Evolutionary conservation across 176 grass and related monocot species (phyloP).

Genomic region (Juncus effusus): DNA sequence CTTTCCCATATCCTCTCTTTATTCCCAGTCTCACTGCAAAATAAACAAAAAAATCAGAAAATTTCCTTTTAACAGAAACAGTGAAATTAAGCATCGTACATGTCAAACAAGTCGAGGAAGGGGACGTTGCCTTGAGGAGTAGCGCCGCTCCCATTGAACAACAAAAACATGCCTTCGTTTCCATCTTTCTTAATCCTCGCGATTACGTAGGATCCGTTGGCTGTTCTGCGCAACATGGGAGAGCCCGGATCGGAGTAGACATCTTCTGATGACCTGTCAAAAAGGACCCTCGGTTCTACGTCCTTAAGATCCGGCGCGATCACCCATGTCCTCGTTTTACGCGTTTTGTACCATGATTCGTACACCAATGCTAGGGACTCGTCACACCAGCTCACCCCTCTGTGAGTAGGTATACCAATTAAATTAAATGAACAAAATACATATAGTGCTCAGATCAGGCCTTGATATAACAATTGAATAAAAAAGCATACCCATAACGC

Average conservation of each 20-base stretch:
- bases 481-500: conserved; percentile 77
- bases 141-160: conserved; percentile 89
- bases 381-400: conserved; percentile 90
- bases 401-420: conserved; percentile 31
- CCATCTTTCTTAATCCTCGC: conserved; percentile 82
- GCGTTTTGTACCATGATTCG: conserved; percentile 99
- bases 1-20: conserved; percentile 99
- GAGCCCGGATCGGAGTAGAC: conserved; percentile 97
- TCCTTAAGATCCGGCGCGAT: conserved; percentile 72
- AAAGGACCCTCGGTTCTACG: conserved; percentile 68
- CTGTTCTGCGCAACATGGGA: conserved; percentile 91
- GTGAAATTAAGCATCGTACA: conserved; percentile 48
- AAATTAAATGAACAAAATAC: conserved; percentile 23
- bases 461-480: conserved; percentile 23
- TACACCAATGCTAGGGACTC: conserved; percentile 88
- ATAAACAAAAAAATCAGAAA: conserved; percentile 22
- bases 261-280: conserved; percentile 97
- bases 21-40: conserved; percentile 79
- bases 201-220: conserved; percentile 84
- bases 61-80: not conserved
- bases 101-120: conserved; percentile 96
- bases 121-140: conserved; percentile 98
- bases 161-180: conserved; percentile 63
- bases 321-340: conserved; percentile 94
- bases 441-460: conserved; percentile 24